Percentiles rank a stretch among this genome's conserved stretches.
These are phyloP conservation scores for Trichophaea hybrida DNA, from an alignment of 2,329 filamentous ascomycete species.

Conservation along the genomic window DNA sequence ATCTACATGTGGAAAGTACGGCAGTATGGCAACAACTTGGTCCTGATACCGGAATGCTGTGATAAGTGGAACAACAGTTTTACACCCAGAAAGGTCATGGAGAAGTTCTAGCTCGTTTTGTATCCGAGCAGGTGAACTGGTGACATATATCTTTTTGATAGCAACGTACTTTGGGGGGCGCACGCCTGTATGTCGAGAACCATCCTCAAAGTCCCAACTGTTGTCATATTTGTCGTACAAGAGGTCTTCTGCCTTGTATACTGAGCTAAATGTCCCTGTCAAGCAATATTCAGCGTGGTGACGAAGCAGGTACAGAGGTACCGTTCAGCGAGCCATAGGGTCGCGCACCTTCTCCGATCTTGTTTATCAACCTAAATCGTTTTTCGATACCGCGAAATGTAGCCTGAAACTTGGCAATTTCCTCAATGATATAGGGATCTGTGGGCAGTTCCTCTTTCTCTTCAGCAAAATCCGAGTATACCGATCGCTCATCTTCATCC, in stretches of 20 bases:
- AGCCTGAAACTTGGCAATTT: conserved; percentile 73
- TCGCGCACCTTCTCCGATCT: conserved; percentile 76
- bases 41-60: conserved; percentile 92
- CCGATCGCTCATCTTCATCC: conserved; percentile 7
- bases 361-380: conserved; percentile 80
- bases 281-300: background rate
- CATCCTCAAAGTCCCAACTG: conserved; percentile 58
- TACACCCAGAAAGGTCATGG: conserved; percentile 67
- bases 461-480: conserved; percentile 2
- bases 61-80: conserved; percentile 83
- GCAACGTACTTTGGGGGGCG: conserved; percentile 63
- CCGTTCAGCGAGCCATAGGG: background rate
- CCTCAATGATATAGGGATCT: conserved; percentile 57
- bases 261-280: conserved; percentile 88
- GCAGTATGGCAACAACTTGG: conserved; percentile 85
- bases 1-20: conserved; percentile 90
- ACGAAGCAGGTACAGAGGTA: background rate
- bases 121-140: conserved; percentile 82
- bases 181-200: conserved; percentile 41
- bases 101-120: conserved; percentile 92
- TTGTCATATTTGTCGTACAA: conserved; percentile 72
- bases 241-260: conserved; percentile 95
- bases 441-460: conserved; percentile 48
- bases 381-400: conserved; percentile 73
- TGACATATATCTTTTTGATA: conserved; percentile 99